A percentile compares a stretch with the other conserved stretches of the same genome.
Evolutionary conservation across 169 alveolate genomes (phyloP).

Genomic region (Besnoitia besnoiti): DNA sequence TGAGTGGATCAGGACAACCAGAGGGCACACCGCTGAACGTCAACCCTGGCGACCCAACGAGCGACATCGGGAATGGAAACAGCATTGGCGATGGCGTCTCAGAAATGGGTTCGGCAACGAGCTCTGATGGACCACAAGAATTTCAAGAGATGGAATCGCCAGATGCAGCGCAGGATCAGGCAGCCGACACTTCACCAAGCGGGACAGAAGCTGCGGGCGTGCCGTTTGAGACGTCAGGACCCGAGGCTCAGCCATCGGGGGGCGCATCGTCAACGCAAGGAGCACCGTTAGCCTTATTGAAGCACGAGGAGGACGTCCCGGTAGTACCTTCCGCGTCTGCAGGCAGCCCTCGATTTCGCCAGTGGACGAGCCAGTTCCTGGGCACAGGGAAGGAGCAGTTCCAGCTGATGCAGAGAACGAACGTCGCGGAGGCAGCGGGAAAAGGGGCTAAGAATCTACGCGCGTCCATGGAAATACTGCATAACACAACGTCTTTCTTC

Average conservation of each 20-base stretch:
- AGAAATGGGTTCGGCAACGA: neutral
- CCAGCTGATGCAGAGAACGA: neutral
- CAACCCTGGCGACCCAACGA: neutral
- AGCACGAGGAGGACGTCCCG: neutral
- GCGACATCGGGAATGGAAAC: neutral
- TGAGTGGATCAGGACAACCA: neutral
- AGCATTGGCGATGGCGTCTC: neutral
- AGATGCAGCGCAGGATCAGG: neutral
- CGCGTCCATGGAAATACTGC: neutral
- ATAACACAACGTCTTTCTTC: conserved; percentile 2
- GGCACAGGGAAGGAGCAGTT: neutral
- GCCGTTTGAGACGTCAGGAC: too few relatives aligned
- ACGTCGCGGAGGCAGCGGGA: neutral
- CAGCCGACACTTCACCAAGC: too few relatives aligned
- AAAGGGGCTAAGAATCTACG: neutral
- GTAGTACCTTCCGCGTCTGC: neutral
- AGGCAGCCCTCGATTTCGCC: neutral
- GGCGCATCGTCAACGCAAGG: neutral
- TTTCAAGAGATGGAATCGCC: neutral
- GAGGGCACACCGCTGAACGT: neutral
- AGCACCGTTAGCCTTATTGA: neutral
- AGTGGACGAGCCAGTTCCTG: neutral
- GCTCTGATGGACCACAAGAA: neutral
- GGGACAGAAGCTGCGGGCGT: too few relatives aligned
- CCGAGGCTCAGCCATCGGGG: neutral